A percentile compares a stretch with the other conserved stretches of the same genome.
Evolutionary conservation across 768 basidiomycete genomes (phyloP).

Genomic region (Phanerodontia chrysosporium): DNA sequence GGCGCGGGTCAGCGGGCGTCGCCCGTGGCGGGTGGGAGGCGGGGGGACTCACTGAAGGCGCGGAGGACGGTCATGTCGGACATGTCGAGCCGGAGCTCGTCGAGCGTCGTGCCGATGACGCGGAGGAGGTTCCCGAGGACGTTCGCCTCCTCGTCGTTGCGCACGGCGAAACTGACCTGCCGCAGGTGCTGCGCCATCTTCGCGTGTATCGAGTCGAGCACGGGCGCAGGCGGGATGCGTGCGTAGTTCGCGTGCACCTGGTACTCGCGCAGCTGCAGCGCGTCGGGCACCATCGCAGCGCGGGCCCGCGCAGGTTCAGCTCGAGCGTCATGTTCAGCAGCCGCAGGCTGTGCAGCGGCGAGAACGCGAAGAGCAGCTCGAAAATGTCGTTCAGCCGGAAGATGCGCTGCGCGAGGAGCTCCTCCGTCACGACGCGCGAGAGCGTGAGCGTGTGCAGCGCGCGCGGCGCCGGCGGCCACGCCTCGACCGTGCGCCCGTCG

Average conservation of each 20-base stretch:
- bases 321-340: neutral
- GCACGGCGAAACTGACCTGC: neutral
- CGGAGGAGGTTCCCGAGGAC: neutral
- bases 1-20: neutral
- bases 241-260: neutral
- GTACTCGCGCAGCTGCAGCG: neutral
- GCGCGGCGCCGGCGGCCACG: neutral
- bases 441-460: neutral
- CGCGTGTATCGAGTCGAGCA: neutral
- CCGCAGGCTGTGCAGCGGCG: neutral
- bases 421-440: neutral
- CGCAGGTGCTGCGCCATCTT: neutral
- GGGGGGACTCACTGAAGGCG: slow-evolving; percentile 2
- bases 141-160: neutral
- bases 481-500: neutral
- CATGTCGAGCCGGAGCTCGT: neutral
- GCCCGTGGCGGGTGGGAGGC: neutral
- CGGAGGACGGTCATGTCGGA: neutral
- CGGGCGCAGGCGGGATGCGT: neutral
- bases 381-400: neutral
- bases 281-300: neutral
- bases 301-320: neutral
- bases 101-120: neutral
- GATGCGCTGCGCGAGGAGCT: neutral
- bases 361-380: neutral